These are phyloP conservation scores for Glebionis coronaria DNA, from an alignment of 129 eudicot genomes.

Conservation along the genomic window DNA sequence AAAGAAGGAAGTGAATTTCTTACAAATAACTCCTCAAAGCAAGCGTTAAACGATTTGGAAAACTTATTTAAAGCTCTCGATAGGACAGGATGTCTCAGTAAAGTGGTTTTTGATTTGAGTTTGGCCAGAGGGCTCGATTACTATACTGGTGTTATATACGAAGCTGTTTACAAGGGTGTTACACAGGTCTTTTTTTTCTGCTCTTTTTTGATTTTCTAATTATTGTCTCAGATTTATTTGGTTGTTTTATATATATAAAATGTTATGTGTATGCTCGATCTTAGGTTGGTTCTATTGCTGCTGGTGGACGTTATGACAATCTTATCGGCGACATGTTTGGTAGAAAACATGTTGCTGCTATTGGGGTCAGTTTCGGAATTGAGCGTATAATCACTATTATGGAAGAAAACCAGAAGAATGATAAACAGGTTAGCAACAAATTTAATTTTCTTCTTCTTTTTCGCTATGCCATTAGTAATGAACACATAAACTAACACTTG, in stretches of 20 bases:
- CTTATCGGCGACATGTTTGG: slow-evolving; percentile 85
- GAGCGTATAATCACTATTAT: slow-evolving; percentile 82
- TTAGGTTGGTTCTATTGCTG: slow-evolving; percentile 92
- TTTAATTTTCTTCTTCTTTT: background rate
- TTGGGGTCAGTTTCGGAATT: slow-evolving; percentile 88
- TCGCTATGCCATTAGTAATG: slow-evolving; percentile 8
- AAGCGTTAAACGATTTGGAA: slow-evolving; percentile 75
- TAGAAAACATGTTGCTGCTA: slow-evolving; percentile 69
- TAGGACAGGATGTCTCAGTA: slow-evolving; percentile 52
- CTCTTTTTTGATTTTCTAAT: background rate
- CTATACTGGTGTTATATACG: slow-evolving; percentile 88
- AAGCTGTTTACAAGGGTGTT: slow-evolving; percentile 83
- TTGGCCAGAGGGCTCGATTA: slow-evolving; percentile 96
- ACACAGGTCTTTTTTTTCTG: slow-evolving; percentile 48
- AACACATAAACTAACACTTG: background rate
- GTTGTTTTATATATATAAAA: background rate
- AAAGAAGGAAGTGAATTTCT: slow-evolving; percentile 62
- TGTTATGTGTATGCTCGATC: background rate
- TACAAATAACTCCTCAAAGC: slow-evolving; percentile 44
- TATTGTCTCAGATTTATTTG: background rate
- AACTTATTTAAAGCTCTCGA: slow-evolving; percentile 68
- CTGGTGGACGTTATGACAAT: slow-evolving; percentile 92
- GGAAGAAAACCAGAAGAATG: slow-evolving; percentile 73
- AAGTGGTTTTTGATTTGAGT: slow-evolving; percentile 77
- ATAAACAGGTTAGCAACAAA: slow-evolving; percentile 32